phyloP scores from a whole-genome alignment of 75 land plant genomes.

The Pinus taeda region DNA sequence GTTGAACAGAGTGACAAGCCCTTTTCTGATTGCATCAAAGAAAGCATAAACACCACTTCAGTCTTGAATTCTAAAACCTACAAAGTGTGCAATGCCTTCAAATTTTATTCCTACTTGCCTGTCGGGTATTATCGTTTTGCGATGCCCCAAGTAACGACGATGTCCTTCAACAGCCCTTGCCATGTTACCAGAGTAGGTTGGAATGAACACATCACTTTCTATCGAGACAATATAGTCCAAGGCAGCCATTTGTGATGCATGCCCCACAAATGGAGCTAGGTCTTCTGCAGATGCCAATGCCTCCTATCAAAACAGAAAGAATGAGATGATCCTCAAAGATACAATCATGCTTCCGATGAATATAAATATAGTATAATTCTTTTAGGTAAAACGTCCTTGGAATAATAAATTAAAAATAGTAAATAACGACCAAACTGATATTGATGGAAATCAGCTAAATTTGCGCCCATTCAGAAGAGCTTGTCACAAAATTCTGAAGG shows the following conservation, averaged over 20 bases:
- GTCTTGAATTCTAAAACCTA: neutral
- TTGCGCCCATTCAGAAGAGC: too few species aligned
- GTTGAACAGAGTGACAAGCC: constrained; percentile 38
- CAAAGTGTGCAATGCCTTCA: neutral
- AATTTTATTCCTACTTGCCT: constrained; percentile 19
- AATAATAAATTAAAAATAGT: too few species aligned
- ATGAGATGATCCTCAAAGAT: too few species aligned
- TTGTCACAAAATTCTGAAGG: too few species aligned
- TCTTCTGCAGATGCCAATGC: constrained; percentile 30
- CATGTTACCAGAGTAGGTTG: constrained; percentile 54
- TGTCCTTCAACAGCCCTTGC: constrained; percentile 56
- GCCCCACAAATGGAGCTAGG: constrained; percentile 31
- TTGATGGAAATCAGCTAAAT: too few species aligned
- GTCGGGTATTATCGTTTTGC: constrained; percentile 46
- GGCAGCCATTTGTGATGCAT: constrained; percentile 53
- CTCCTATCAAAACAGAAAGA: constrained; percentile 16
- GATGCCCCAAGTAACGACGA: constrained; percentile 42
- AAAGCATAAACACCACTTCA: neutral
- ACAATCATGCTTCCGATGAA: too few species aligned
- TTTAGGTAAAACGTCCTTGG: too few species aligned
- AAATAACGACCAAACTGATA: too few species aligned
- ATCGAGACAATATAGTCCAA: constrained; percentile 48
- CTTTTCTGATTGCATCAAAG: constrained; percentile 26
- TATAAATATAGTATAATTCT: too few species aligned
- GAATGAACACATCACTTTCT: constrained; percentile 49